Evolutionary conservation across 2,329 filamentous ascomycete species (phyloP), one percentile per base, ranked within the genome.

Genomic region (Fusarium abutilonis): DNA sequence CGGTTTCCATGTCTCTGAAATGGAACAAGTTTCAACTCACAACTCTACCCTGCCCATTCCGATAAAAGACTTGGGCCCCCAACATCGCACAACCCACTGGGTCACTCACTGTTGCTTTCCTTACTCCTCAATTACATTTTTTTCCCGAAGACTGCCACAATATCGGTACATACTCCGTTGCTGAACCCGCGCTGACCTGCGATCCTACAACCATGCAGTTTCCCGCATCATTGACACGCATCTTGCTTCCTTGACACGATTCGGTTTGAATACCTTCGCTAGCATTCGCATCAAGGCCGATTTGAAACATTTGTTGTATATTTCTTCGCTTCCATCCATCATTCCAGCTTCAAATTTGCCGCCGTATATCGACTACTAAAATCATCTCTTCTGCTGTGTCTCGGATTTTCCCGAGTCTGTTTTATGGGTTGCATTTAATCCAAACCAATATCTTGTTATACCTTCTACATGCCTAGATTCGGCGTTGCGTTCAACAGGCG

Each of bases 381-480:
- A 52, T 40, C 64, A 39, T 15, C 55, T 64, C 38, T 44, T 28
- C 44, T 53, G 43, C 31, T 47, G 3, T 44, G 44, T 32, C 39
- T 43, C 40, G 52, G 44, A 52, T 52, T 41, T 31, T 15, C 49
- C 55, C 35, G 43, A 57, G 34, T 52, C 35, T 57, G 45, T 56
- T 70, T 55, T 69, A 71, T 71, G 69, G 56, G 69, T 52, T 67
- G 52, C 50, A 55, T 53, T 54, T 70, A 70, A 70, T 69, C 54
- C 62, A 63, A 38, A 47, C 32, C 51, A 36, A 63, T 23, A 55
- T 54, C 44, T 31, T 56, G 31, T 64, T 56, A 63, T 55, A 59
- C 56, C 57, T 70, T 71, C 67, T 81, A 81, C 75, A 87, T 87
- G 85, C 83, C 83, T 84, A 85, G 82, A 77, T 87, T 87, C 75